Evolutionary conservation across 176 grass and related monocot genomes (phyloP).

Genomic region (Dactylis glomerata): DNA sequence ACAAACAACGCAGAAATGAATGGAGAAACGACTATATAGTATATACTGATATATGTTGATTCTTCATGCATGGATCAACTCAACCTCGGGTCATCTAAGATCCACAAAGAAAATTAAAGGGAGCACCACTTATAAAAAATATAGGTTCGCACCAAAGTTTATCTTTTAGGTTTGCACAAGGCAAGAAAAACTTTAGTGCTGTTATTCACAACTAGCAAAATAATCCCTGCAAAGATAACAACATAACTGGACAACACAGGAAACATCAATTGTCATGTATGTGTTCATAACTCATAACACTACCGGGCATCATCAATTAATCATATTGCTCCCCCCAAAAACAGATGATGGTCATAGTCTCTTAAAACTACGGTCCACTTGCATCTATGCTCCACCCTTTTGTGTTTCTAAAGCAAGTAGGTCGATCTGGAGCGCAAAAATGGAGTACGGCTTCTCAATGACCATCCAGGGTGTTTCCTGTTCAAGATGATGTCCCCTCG

Average conservation of each 20-base stretch:
- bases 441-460: conserved; percentile 3
- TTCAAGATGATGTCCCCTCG: conserved; percentile 49
- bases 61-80: not conserved
- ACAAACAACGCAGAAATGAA: not conserved
- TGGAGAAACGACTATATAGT: too few relatives aligned
- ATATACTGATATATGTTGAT: not conserved
- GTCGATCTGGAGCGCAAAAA: conserved; percentile 31
- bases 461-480: not conserved
- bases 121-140: not conserved
- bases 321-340: conserved; percentile 8
- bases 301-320: not conserved
- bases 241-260: not conserved
- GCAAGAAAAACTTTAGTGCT: conserved; percentile 20
- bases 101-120: not conserved
- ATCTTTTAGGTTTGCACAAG: not conserved
- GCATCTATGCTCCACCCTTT: conserved; percentile 32
- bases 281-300: conserved; percentile 7
- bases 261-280: conserved; percentile 23
- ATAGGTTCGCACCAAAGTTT: not conserved
- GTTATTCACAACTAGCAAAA: conserved; percentile 47
- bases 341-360: conserved; percentile 19
- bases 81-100: not conserved
- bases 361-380: conserved; percentile 24
- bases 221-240: conserved; percentile 26
- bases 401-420: conserved; percentile 17